Percentiles rank a stretch among this genome's conserved stretches.
phyloP scores from a whole-genome alignment of 768 basidiomycete species.

The Boletus huronensis region DNA sequence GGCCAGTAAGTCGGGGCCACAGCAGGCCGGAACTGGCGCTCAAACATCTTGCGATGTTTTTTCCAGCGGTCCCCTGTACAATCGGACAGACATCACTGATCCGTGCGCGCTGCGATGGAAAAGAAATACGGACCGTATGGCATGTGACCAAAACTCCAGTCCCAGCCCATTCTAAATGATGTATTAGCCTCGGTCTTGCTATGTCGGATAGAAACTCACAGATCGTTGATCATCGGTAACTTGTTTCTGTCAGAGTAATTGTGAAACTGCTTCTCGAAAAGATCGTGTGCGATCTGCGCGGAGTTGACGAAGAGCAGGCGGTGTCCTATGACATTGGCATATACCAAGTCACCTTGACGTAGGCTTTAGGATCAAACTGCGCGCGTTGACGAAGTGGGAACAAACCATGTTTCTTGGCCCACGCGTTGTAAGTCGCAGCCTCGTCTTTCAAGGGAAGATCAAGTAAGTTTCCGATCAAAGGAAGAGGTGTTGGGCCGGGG shows the following conservation, averaged over 20 bases:
- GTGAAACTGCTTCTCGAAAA: conserved; percentile 53
- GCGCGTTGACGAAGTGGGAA: background rate
- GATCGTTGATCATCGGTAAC: conserved; percentile 47
- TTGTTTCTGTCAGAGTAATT: conserved; percentile 55
- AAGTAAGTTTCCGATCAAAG: conserved; percentile 51
- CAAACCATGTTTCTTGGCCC: conserved; percentile 38
- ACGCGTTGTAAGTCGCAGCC: conserved; percentile 40
- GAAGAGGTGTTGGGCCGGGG: conserved; percentile 53
- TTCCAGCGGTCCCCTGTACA: conserved; percentile 49
- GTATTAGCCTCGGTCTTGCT: conserved; percentile 2
- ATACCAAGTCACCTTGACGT: conserved; percentile 47
- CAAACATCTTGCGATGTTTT: conserved; percentile 50
- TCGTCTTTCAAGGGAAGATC: conserved; percentile 41
- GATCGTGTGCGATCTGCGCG: conserved; percentile 43
- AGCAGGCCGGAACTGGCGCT: conserved; percentile 47
- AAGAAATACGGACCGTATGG: conserved; percentile 36
- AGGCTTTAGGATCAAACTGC: background rate
- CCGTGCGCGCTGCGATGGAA: background rate
- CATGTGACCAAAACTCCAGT: conserved; percentile 58
- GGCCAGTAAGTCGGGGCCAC: conserved; percentile 41
- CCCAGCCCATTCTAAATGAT: conserved; percentile 39
- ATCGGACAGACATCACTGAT: background rate
- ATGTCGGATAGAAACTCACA: conserved; percentile 32
- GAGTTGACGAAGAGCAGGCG: conserved; percentile 48
- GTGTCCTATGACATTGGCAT: conserved; percentile 48